These are phyloP conservation scores for Closterium sp. DNA, from an alignment of 139 green algal genomes.

Conservation along the genomic window DNA sequence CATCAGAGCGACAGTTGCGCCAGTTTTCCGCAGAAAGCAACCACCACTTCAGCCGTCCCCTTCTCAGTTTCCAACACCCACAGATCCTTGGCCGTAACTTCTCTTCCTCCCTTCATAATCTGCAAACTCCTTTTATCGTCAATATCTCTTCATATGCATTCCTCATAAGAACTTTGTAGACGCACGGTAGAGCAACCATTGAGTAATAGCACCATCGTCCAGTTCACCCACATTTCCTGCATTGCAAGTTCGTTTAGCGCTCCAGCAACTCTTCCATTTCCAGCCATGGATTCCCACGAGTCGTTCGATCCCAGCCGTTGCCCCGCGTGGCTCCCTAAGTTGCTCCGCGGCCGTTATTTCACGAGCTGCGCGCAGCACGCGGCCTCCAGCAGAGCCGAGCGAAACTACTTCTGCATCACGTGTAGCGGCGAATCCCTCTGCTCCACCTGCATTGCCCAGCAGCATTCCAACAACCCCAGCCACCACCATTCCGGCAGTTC, in stretches of 20 bases:
- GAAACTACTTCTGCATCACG: conserved; percentile 50
- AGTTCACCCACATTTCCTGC: not conserved
- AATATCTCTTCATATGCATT: not conserved
- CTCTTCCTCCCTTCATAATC: not conserved
- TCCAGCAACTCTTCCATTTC: not conserved
- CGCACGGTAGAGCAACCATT: not conserved
- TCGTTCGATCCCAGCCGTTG: not conserved
- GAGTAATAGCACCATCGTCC: not conserved
- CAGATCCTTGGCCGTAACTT: not conserved
- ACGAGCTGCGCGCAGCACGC: conserved; percentile 20
- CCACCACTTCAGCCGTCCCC: not conserved
- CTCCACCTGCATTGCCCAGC: conserved; percentile 22
- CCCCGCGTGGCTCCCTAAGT: conserved; percentile 29
- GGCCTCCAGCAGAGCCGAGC: conserved; percentile 34
- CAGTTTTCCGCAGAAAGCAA: not conserved
- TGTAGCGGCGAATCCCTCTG: conserved; percentile 33
- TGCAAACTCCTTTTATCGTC: not conserved
- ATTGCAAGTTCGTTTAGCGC: not conserved
- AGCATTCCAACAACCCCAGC: not conserved
- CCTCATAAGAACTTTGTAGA: not conserved
- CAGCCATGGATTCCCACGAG: not conserved
- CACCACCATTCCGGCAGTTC: not conserved
- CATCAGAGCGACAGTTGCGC: not conserved
- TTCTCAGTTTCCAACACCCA: not conserved
- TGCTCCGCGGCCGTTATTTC: conserved; percentile 40